These are phyloP conservation scores for Blastobotrys americana DNA, from an alignment of 805 yeast genomes.

Conservation along the genomic window DNA sequence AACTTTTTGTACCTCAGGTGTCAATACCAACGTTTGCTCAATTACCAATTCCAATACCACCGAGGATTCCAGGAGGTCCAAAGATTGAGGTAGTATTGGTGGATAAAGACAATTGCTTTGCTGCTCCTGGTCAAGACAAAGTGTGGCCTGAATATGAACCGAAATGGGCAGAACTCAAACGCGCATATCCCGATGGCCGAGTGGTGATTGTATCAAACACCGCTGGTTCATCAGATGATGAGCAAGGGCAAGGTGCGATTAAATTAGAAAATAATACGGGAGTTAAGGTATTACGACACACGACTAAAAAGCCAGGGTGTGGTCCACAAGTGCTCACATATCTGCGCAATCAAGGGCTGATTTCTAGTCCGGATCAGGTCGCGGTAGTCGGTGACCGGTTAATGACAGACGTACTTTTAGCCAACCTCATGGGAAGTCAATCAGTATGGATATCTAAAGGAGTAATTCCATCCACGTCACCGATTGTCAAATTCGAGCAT, in stretches of 20 bases:
- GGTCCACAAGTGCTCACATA: constrained; percentile 57
- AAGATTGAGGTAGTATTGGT: constrained; percentile 69
- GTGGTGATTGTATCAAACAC: constrained; percentile 82
- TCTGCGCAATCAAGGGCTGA: constrained; percentile 43
- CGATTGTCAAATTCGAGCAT: constrained; percentile 15
- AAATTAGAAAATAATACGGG: constrained; percentile 50
- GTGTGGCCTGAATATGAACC: constrained; percentile 67
- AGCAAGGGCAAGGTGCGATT: constrained; percentile 49
- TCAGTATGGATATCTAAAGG: constrained; percentile 83
- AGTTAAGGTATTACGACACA: constrained; percentile 30
- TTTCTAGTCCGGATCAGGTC: constrained; percentile 50
- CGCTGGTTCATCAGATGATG: constrained; percentile 83
- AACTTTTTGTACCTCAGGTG: constrained; percentile 61
- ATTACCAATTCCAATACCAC: constrained; percentile 45
- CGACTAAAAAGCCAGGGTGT: constrained; percentile 32
- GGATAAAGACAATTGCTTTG: constrained; percentile 94
- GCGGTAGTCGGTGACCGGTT: constrained; percentile 88
- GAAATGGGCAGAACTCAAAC: constrained; percentile 49
- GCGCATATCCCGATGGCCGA: constrained; percentile 53
- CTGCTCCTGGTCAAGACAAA: constrained; percentile 68
- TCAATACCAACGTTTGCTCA: constrained; percentile 51
- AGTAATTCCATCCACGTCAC: constrained; percentile 35
- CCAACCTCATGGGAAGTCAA: constrained; percentile 83
- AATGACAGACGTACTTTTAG: constrained; percentile 89
- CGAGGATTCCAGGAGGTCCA: constrained; percentile 14